Percentiles rank a stretch among this genome's conserved stretches.
phyloP scores from a whole-genome alignment of 306 rosid genomes.

The Cicer yamashitae region DNA sequence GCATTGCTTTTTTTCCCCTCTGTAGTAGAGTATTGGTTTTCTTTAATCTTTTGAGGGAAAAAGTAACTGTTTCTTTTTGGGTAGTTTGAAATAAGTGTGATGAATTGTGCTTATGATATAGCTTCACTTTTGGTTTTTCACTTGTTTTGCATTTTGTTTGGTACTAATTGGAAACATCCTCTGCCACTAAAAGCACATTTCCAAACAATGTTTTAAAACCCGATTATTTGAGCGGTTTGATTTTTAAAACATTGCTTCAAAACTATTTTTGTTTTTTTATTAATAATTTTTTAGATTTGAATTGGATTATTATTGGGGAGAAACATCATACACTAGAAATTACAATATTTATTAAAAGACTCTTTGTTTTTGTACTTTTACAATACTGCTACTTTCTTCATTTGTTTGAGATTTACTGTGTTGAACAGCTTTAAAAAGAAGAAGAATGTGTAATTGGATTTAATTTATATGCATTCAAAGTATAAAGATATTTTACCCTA shows the following conservation, averaged over 20 bases:
- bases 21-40: constrained; percentile 4
- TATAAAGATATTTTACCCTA: no score
- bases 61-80: background rate
- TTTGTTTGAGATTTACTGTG: constrained; percentile 2
- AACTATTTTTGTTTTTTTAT: no score
- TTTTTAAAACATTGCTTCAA: no score
- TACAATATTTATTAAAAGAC: background rate
- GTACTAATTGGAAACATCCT: constrained; percentile 30
- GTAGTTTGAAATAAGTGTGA: constrained; percentile 23
- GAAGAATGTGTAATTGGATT: no score
- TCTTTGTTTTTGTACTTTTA: constrained; percentile 18
- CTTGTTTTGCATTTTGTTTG: constrained; percentile 36
- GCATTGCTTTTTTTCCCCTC: constrained; percentile 24
- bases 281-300: background rate
- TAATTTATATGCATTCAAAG: no score
- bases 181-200: background rate
- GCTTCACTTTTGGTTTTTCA: constrained; percentile 12
- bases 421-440: background rate
- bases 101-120: constrained; percentile 11
- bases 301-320: background rate
- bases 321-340: background rate
- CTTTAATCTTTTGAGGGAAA: constrained; percentile 16
- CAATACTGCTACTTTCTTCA: background rate
- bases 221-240: no score
- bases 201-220: background rate